Evolutionary conservation across 495 filamentous ascomycete species (phyloP).

Genomic region (Neurospora sp.): DNA sequence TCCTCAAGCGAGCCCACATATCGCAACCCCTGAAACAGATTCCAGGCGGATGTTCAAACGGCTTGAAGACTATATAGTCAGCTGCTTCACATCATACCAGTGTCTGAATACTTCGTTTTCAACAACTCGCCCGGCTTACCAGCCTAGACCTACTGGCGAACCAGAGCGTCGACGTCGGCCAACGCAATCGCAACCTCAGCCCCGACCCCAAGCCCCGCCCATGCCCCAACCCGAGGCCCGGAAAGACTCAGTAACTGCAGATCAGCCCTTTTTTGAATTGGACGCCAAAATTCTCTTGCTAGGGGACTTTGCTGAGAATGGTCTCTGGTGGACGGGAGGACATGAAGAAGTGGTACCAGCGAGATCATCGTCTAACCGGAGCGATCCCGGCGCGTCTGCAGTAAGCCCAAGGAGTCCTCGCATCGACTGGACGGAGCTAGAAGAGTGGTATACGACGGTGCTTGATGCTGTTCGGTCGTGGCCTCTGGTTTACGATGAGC

Average conservation of each 20-base stretch:
- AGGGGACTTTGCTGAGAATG: conserved; percentile 77
- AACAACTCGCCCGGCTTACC: conserved; percentile 27
- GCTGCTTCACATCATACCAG: conserved; percentile 56
- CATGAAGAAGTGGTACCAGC: conserved; percentile 31
- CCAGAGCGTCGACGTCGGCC: conserved; percentile 8
- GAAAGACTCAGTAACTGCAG: conserved; percentile 18
- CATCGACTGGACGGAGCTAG: conserved; percentile 65
- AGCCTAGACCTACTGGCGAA: conserved; percentile 2
- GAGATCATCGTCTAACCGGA: conserved; percentile 23
- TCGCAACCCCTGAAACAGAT: conserved; percentile 16
- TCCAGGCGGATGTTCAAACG: conserved; percentile 50
- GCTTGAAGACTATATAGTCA: conserved; percentile 66
- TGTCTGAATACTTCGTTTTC: conserved; percentile 67
- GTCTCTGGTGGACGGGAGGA: conserved; percentile 70
- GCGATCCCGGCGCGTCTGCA: conserved; percentile 23
- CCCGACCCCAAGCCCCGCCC: neutral
- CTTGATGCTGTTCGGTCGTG: conserved; percentile 43
- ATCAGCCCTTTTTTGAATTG: conserved; percentile 35
- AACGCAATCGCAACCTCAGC: neutral
- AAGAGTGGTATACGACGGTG: conserved; percentile 69
- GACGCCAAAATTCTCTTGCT: conserved; percentile 71
- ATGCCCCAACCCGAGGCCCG: conserved; percentile 10
- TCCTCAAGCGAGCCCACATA: conserved; percentile 8
- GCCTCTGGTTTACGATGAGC: conserved; percentile 46
- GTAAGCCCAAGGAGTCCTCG: conserved; percentile 56